Percentiles rank a stretch among this genome's conserved stretches.
Evolutionary conservation across 2,329 filamentous ascomycete species (phyloP).

Genomic region (Elsinoe australis): DNA sequence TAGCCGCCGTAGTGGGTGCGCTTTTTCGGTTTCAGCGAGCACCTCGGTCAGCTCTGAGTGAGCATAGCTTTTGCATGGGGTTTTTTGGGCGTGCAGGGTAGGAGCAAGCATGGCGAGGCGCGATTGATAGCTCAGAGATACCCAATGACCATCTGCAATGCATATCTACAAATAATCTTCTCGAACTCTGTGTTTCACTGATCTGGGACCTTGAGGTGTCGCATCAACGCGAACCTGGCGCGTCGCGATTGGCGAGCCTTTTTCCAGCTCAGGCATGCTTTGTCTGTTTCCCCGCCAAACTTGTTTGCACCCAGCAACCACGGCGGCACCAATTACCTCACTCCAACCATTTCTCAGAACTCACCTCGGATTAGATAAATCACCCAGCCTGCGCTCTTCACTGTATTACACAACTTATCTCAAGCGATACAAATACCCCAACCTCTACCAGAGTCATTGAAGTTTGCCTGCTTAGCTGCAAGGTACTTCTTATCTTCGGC

Average conservation of each 20-base stretch:
- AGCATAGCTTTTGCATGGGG: background rate
- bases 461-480: conserved; percentile 8
- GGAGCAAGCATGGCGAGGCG: conserved; percentile 7
- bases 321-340: conserved; percentile 11
- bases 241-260: conserved; percentile 10
- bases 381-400: conserved; percentile 1
- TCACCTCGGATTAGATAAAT: conserved; percentile 4
- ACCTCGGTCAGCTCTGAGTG: no score
- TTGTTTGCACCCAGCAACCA: conserved; percentile 4
- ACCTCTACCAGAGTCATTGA: background rate
- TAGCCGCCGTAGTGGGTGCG: background rate
- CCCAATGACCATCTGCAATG: conserved; percentile 10
- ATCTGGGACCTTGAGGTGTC: no score
- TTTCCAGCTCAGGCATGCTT: background rate
- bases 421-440: background rate
- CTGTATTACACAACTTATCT: conserved; percentile 2
- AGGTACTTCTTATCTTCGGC: background rate
- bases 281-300: conserved; percentile 14
- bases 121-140: conserved; percentile 1
- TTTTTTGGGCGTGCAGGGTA: background rate
- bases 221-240: conserved; percentile 9
- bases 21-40: conserved; percentile 8
- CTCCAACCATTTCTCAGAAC: conserved; percentile 3
- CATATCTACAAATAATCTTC: conserved; percentile 15
- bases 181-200: no score